Evolutionary conservation across 441 rosid genomes (phyloP).

Genomic region (Pelargonium cotyledonis): DNA sequence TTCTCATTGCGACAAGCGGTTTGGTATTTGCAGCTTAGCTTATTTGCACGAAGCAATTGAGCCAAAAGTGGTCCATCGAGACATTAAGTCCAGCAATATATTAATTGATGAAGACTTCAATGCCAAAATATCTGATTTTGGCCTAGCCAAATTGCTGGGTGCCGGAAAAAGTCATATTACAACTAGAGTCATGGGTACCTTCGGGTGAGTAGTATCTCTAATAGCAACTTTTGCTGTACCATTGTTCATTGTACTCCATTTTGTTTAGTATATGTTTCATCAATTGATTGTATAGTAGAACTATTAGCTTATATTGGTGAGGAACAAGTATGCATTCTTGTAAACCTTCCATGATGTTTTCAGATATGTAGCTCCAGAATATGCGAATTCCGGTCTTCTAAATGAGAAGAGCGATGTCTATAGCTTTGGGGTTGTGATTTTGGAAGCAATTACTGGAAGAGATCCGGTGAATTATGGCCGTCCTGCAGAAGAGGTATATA

Average conservation of each 20-base stretch:
- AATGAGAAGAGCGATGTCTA: constrained; percentile 97
- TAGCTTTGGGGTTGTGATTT: constrained; percentile 82
- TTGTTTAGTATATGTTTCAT: background rate
- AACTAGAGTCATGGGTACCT: constrained; percentile 97
- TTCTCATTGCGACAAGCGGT: constrained; percentile 8
- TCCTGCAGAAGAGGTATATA: constrained; percentile 59
- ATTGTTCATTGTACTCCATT: background rate
- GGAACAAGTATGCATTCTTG: background rate
- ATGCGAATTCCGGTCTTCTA: constrained; percentile 87
- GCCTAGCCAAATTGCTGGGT: constrained; percentile 90
- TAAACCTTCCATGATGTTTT: background rate
- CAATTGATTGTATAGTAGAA: background rate
- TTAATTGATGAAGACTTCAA: constrained; percentile 83
- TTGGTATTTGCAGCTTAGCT: constrained; percentile 58
- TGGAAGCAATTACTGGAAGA: constrained; percentile 89
- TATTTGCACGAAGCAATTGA: constrained; percentile 96
- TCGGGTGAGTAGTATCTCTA: constrained; percentile 48
- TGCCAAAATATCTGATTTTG: constrained; percentile 94
- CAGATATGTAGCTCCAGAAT: constrained; percentile 95
- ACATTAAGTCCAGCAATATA: constrained; percentile 91
- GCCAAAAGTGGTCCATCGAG: constrained; percentile 97
- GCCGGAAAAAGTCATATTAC: constrained; percentile 95
- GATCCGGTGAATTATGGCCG: constrained; percentile 97
- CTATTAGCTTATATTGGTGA: background rate
- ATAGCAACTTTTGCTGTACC: background rate